A percentile compares a stretch with the other conserved stretches of the same genome.
Evolutionary conservation across 2,329 filamentous ascomycete species (phyloP).

Genomic region (Monosporascus ibericus): DNA sequence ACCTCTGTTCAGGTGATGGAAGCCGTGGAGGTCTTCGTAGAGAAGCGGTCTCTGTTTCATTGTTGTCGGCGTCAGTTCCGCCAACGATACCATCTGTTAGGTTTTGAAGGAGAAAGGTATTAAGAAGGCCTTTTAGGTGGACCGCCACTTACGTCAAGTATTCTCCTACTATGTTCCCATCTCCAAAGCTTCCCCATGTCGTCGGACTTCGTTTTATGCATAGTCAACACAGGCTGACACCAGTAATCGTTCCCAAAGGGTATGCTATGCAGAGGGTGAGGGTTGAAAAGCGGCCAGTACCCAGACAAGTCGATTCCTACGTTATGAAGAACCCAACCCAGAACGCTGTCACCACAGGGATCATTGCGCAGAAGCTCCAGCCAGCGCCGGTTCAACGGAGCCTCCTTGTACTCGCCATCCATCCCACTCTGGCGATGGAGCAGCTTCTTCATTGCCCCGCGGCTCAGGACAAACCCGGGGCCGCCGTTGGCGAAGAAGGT

Average conservation of each 20-base stretch:
- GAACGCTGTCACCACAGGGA: constrained; percentile 47
- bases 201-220: constrained; percentile 40
- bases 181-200: constrained; percentile 45
- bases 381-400: constrained; percentile 33
- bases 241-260: constrained; percentile 40
- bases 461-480: constrained; percentile 39
- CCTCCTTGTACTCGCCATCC: constrained; percentile 32
- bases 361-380: constrained; percentile 36
- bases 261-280: constrained; percentile 43
- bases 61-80: constrained; percentile 18
- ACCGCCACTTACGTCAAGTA: constrained; percentile 23
- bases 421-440: constrained; percentile 24
- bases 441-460: constrained; percentile 37
- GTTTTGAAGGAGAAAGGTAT: not conserved
- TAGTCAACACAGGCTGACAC: constrained; percentile 44
- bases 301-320: constrained; percentile 39
- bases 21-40: constrained; percentile 31
- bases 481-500: constrained; percentile 45
- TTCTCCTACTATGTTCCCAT: constrained; percentile 32
- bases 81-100: constrained; percentile 10
- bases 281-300: constrained; percentile 43
- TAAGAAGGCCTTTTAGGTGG: not conserved
- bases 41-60: constrained; percentile 27
- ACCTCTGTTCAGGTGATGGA: constrained; percentile 21
- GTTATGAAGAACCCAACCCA: constrained; percentile 40